Evolutionary conservation across 176 grass and related monocot species (phyloP), one percentile per base, ranked within the genome.

Genomic region (Dendrocalamus sinicus): DNA sequence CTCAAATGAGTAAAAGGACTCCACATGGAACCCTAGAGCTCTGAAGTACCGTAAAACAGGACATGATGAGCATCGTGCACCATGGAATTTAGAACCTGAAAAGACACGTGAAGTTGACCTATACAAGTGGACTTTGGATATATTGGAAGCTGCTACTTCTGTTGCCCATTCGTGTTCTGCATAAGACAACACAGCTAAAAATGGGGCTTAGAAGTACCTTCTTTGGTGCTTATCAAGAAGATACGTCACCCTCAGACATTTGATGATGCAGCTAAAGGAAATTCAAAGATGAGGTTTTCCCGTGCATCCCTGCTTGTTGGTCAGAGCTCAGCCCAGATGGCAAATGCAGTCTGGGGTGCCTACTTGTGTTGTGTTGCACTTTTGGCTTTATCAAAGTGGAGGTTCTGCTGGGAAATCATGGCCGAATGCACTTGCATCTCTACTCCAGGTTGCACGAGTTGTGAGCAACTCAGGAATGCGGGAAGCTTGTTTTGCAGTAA

Each of bases 1-100:
- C 78, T 81, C n/a, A 11, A 63, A 47, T 76, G 69, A 17, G 84
- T 72, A 53, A 78, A 79, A 78, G 12, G 64, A 35, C 40, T 70
- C 46, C 37, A 39, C 23, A 39, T 78, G 23, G 75, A 78, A 57
- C 24, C 39, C 68, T 80, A 65, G 57, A 82, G 53, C 57, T 83
- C 20, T 59, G 24, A 73, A 73, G 26, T 85, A 60, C 39, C 48
- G 35, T 47, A 62, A 78, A 78, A 35, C 46, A 66, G 23, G 55
- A 48, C 8, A 80, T 58, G 57, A 23, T 45, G 13, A 19, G 51
- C 5, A 14, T 53, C 53, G 20, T 11, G 37, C n/a, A 47, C 11
- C 50, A 3, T 67, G 44, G n/a, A 81, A 68, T 85, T 69, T 12
- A 61, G 60, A 58, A 43, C 1, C 51, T 87, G 52, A 28, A 67